These are phyloP conservation scores for Geotrichum aggregatum DNA, from an alignment of 1,139 yeast species.

Conservation along the genomic window DNA sequence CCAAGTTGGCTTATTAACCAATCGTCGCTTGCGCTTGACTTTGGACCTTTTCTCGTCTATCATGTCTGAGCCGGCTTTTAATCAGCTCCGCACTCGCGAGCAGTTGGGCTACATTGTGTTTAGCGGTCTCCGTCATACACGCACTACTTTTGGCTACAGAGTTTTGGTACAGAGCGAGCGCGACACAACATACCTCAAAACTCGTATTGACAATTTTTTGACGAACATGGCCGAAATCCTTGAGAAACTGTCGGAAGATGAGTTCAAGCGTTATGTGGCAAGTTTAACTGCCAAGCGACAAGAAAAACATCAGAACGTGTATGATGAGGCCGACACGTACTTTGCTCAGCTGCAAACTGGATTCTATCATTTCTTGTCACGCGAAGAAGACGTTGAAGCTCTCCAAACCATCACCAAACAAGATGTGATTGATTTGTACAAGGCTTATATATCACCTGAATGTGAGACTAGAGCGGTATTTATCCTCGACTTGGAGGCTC, in stretches of 20 bases:
- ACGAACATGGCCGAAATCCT: constrained; percentile 40
- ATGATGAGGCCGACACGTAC: constrained; percentile 66
- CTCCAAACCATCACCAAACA: constrained; percentile 52
- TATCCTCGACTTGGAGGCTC: constrained; percentile 67
- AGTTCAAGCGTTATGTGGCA: constrained; percentile 62
- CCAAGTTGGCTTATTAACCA: constrained; percentile 56
- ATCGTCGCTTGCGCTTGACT: constrained; percentile 43
- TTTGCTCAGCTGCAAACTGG: constrained; percentile 71
- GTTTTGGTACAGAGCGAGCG: constrained; percentile 85
- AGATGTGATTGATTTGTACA: constrained; percentile 57
- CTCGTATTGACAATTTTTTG: constrained; percentile 69
- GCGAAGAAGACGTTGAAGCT: constrained; percentile 54
- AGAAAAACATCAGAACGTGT: constrained; percentile 70
- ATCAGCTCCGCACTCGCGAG: constrained; percentile 85
- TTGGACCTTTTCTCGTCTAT: constrained; percentile 68
- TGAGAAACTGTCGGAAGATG: constrained; percentile 51
- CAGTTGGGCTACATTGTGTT: constrained; percentile 89
- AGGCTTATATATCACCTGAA: constrained; percentile 44
- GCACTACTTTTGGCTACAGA: constrained; percentile 74
- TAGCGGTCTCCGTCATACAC: constrained; percentile 62
- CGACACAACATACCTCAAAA: constrained; percentile 66
- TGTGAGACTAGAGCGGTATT: constrained; percentile 46
- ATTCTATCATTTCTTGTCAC: constrained; percentile 62
- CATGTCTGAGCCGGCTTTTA: constrained; percentile 81
- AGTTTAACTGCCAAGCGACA: constrained; percentile 63